Evolutionary conservation across 352 stramenopile genomes (phyloP).

Genomic region (Peronospora farinosa): DNA sequence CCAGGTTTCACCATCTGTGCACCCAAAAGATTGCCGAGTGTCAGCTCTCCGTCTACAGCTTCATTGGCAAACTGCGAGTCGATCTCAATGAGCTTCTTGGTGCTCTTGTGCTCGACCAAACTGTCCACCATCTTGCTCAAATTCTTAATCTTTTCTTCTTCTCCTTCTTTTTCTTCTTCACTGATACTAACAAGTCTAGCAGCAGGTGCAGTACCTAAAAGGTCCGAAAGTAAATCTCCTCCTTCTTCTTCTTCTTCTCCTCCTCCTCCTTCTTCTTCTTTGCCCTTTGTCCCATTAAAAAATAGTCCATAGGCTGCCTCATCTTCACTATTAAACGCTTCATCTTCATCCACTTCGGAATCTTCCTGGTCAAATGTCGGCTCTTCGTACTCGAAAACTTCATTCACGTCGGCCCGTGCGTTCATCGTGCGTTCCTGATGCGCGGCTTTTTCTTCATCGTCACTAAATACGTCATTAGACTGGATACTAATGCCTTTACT

Average conservation of each 20-base stretch:
- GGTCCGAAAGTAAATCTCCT: constrained; percentile 67
- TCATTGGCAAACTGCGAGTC: constrained; percentile 33
- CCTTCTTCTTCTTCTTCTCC: constrained; percentile 40
- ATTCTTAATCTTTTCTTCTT: constrained; percentile 45
- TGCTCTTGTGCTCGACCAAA: constrained; percentile 44
- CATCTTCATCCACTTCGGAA: constrained; percentile 91
- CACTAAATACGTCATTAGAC: constrained; percentile 65
- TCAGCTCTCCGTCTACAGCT: constrained; percentile 21
- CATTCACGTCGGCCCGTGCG: constrained; percentile 64
- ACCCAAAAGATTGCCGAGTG: constrained; percentile 23
- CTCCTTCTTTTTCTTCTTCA: constrained; percentile 35
- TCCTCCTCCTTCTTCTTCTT: constrained; percentile 29
- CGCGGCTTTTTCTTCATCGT: constrained; percentile 63
- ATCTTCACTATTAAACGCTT: constrained; percentile 92
- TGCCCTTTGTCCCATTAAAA: constrained; percentile 42
- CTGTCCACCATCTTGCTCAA: constrained; percentile 44
- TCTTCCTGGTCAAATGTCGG: constrained; percentile 80
- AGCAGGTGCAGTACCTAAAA: constrained; percentile 57
- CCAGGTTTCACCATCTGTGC: constrained; percentile 43
- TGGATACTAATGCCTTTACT: not conserved
- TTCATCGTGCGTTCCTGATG: constrained; percentile 55
- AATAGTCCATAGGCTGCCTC: constrained; percentile 85
- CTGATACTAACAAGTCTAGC: constrained; percentile 45
- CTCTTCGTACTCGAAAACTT: constrained; percentile 79
- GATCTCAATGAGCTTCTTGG: constrained; percentile 52